These are phyloP conservation scores for Podila horticola DNA, from an alignment of 192 early-diverging fungal species.

Conservation along the genomic window DNA sequence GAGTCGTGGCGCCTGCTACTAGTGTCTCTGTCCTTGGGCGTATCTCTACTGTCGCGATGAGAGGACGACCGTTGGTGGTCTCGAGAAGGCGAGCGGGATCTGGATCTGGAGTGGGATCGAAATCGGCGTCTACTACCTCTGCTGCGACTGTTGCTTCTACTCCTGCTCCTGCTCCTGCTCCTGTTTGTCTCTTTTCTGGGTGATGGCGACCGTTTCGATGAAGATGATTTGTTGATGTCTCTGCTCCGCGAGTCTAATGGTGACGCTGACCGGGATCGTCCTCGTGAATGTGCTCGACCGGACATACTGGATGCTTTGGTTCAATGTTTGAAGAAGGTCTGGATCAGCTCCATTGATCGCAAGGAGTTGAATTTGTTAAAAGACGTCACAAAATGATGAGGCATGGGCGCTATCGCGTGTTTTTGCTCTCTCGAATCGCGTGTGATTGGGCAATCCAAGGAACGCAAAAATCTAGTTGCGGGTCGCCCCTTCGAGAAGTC, in stretches of 20 bases:
- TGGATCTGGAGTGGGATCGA: no score
- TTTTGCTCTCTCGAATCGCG: no score
- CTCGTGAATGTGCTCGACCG: neutral
- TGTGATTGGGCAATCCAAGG: no score
- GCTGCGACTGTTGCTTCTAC: conserved; percentile 1
- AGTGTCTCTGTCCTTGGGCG: neutral
- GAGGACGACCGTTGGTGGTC: no score
- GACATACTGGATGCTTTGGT: neutral
- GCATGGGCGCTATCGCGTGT: no score
- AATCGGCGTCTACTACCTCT: neutral
- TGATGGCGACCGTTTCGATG: conserved; percentile 1
- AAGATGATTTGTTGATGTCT: neutral
- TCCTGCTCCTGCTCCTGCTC: neutral
- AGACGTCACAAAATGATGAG: no score
- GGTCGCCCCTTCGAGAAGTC: no score
- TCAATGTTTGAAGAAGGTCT: no score
- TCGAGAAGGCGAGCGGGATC: no score
- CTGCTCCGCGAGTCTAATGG: neutral
- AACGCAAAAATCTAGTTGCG: no score
- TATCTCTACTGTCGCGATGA: neutral
- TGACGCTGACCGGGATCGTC: neutral
- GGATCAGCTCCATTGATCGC: neutral
- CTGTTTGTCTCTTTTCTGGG: neutral
- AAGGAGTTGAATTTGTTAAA: neutral
- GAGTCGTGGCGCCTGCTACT: neutral